Base-by-base conservation (phyloP, 164 flowering plant species). In the Aristolochia contorta region DNA sequence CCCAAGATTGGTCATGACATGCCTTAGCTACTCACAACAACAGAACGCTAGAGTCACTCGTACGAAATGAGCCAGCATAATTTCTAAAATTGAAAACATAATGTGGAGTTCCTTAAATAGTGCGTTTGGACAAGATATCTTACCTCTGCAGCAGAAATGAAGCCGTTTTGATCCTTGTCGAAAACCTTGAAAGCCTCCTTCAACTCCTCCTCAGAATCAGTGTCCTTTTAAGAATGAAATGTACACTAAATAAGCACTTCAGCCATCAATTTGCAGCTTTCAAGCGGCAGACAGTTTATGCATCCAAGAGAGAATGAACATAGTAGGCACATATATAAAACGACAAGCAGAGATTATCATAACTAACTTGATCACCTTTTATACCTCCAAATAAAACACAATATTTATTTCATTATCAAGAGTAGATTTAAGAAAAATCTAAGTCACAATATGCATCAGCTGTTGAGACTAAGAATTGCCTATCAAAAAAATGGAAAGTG, bases 121-220 rank as follows among this genome's bases (percentile, higher is more conserved):
- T 27, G 30, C 37, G 41, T 27, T 41, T 15, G 10, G 50, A 24
- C 49, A 21, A n/a, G 56, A 59, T 46, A 12, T 43, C 53, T 43
- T 65, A 76, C 80, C 73, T 81, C 85, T 6, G 85, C 85, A 62
- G 85, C 85, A 55, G 85, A 81, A 48, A 81, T 81, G 67, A 75
- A 81, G 52, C 85, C 85, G 71, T 81, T 81, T 65, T 81, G 82
- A 56, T 81, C 85, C 70, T 81, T 81, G 67, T 81, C 85, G 57
- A 81, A 81, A 52, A 81, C 85, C 75, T 72, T 74, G 78, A 81
- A 81, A 19, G 85, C 85, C 69, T 81, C 82, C 62, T 77, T 81
- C 48, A 81, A 69, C 58, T 81, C 82, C 69, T 78, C 82, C 71
- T 77, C 82, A 41, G 85, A 78, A 67, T 78, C 82, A 64, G 84